These are phyloP conservation scores for Lactarius sanguifluus DNA, from an alignment of 768 basidiomycete species.

Conservation along the genomic window DNA sequence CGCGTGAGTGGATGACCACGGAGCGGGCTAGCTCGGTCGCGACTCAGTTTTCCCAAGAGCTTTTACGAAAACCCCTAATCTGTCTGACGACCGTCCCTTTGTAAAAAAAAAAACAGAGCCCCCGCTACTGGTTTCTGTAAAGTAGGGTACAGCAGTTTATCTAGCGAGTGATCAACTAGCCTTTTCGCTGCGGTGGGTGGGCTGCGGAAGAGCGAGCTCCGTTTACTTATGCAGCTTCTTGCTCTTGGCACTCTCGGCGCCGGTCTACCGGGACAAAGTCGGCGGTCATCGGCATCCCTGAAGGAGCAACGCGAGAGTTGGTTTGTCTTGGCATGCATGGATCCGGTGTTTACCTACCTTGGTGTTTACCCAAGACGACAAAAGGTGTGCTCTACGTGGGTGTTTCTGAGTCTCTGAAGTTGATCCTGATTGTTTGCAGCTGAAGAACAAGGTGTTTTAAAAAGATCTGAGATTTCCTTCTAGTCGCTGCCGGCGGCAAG, in stretches of 20 bases:
- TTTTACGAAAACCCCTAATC: background rate
- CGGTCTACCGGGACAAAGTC: background rate
- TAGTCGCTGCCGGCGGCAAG: background rate
- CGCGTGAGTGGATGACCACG: background rate
- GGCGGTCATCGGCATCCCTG: background rate
- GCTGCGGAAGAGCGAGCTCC: background rate
- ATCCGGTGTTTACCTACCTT: no score
- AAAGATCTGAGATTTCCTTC: background rate
- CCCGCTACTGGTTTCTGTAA: no score
- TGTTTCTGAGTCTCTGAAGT: background rate
- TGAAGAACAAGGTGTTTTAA: background rate
- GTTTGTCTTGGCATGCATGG: no score
- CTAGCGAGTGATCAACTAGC: no score
- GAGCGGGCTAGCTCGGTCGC: background rate
- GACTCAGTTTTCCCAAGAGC: background rate
- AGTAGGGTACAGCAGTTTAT: no score
- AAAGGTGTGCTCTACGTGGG: background rate
- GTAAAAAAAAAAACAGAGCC: no score
- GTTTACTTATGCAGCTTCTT: background rate
- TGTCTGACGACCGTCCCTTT: no score
- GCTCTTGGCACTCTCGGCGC: background rate
- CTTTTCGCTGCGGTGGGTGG: no score
- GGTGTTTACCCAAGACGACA: no score
- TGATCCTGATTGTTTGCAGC: background rate
- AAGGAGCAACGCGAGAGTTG: background rate